phyloP scores from a whole-genome alignment of 768 basidiomycete species.

The Brasilioporus rufonigricans region DNA sequence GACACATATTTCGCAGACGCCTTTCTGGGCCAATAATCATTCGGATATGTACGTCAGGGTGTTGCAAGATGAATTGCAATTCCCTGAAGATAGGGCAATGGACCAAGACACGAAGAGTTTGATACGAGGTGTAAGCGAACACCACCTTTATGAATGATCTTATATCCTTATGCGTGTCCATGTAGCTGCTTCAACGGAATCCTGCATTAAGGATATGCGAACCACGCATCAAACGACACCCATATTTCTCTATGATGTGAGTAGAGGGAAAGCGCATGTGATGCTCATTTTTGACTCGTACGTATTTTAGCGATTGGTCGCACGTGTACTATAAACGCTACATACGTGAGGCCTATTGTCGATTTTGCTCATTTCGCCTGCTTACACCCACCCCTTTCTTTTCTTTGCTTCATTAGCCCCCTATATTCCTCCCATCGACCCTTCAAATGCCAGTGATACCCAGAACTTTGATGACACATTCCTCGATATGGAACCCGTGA shows the following conservation, averaged over 20 bases:
- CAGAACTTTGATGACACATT: slow-evolving; percentile 98
- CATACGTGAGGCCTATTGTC: slow-evolving; percentile 61
- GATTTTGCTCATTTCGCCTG: slow-evolving; percentile 2
- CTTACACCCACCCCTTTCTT: slow-evolving; percentile 15
- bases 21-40: slow-evolving; percentile 91
- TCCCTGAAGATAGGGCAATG: slow-evolving; percentile 88
- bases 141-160: not conserved
- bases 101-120: slow-evolving; percentile 95
- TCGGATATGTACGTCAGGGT: slow-evolving; percentile 95
- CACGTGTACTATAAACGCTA: slow-evolving; percentile 94
- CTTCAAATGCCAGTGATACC: slow-evolving; percentile 90
- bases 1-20: slow-evolving; percentile 54
- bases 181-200: slow-evolving; percentile 86
- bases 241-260: slow-evolving; percentile 93
- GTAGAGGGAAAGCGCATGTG: slow-evolving; percentile 27
- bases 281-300: slow-evolving; percentile 9
- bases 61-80: slow-evolving; percentile 83
- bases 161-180: slow-evolving; percentile 9
- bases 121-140: slow-evolving; percentile 81
- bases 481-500: slow-evolving; percentile 91
- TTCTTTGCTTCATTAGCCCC: slow-evolving; percentile 53
- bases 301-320: slow-evolving; percentile 73
- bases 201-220: slow-evolving; percentile 89
- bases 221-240: slow-evolving; percentile 89
- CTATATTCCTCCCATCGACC: slow-evolving; percentile 90